phyloP scores from a whole-genome alignment of 2,329 filamentous ascomycete species.

The Colletotrichum horii region DNA sequence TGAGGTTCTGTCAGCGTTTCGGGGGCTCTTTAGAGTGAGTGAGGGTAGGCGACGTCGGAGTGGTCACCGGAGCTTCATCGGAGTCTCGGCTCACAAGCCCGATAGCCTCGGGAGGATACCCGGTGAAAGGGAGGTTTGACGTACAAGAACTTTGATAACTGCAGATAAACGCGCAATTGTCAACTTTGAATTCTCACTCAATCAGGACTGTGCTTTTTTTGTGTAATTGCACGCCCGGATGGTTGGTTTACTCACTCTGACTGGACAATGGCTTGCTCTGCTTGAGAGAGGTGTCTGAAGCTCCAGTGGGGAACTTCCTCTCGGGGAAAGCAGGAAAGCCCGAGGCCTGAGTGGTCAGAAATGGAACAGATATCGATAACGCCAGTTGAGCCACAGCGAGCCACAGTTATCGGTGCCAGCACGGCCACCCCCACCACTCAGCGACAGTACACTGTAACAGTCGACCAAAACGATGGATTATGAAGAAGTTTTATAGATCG shows the following conservation, averaged over 20 bases:
- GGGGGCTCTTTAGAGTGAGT: background rate
- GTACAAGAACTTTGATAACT: background rate
- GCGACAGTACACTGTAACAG: background rate
- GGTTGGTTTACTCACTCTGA: background rate
- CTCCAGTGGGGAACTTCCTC: background rate
- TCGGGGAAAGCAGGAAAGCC: background rate
- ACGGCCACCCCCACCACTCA: background rate
- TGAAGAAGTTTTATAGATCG: background rate
- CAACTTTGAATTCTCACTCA: background rate
- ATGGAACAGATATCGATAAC: background rate
- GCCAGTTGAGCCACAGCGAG: background rate
- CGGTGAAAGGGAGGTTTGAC: background rate
- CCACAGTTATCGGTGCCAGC: background rate
- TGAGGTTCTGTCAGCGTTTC: background rate
- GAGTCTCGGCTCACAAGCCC: background rate
- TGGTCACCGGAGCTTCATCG: slow-evolving; percentile 8
- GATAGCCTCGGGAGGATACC: background rate
- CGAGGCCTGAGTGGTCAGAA: background rate
- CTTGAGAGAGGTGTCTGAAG: background rate
- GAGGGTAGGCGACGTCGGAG: background rate
- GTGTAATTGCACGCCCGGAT: background rate
- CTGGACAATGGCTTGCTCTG: background rate
- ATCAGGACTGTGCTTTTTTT: background rate
- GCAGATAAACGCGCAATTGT: background rate
- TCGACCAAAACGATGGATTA: background rate